A percentile compares a stretch with the other conserved stretches of the same genome.
Conservation (phyloP, 495 filamentous ascomycete genomes). For the Echria macrotheca region DNA sequence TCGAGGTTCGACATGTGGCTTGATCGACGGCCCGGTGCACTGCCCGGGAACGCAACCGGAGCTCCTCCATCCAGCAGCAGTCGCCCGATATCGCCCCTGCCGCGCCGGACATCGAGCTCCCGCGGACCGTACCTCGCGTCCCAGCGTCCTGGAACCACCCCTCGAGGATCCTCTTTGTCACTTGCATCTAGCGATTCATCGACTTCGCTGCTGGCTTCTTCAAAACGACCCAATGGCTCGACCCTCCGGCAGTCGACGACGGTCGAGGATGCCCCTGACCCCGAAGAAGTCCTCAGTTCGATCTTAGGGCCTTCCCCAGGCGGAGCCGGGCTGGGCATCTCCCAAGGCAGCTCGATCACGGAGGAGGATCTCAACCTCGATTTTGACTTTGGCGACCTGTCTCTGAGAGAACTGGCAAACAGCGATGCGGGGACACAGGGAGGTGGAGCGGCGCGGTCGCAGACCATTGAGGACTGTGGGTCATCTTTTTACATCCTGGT, state of each 20-base stretch:
- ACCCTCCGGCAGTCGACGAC: conserved; percentile 53
- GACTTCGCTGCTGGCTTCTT: conserved; percentile 59
- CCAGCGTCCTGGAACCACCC: conserved; percentile 53
- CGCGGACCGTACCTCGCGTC: conserved; percentile 49
- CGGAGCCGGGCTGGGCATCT: conserved; percentile 2
- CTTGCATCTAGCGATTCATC: conserved; percentile 67
- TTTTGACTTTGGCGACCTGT: conserved; percentile 75
- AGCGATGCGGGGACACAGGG: conserved; percentile 35
- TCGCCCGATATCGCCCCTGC: conserved; percentile 64
- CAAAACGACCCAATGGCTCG: conserved; percentile 60
- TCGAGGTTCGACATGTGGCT: conserved; percentile 64
- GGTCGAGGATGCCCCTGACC: conserved; percentile 56
- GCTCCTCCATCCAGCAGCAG: conserved; percentile 43
- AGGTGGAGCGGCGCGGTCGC: conserved; percentile 51
- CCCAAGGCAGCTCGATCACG: conserved; percentile 26
- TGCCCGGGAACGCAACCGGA: conserved; percentile 48
- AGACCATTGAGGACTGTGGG: conserved; percentile 74
- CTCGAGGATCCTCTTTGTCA: conserved; percentile 60
- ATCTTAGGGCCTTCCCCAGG: conserved; percentile 56
- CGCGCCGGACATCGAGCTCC: conserved; percentile 53
- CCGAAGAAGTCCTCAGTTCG: conserved; percentile 63
- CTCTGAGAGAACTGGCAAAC: conserved; percentile 64
- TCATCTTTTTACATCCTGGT: conserved; percentile 20
- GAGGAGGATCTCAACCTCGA: conserved; percentile 43
- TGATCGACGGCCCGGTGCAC: conserved; percentile 74